Evolutionary conservation across 164 flowering plant genomes (phyloP), one percentile per base, ranked within the genome.

Genomic region (Chimonanthus salicifolius): DNA sequence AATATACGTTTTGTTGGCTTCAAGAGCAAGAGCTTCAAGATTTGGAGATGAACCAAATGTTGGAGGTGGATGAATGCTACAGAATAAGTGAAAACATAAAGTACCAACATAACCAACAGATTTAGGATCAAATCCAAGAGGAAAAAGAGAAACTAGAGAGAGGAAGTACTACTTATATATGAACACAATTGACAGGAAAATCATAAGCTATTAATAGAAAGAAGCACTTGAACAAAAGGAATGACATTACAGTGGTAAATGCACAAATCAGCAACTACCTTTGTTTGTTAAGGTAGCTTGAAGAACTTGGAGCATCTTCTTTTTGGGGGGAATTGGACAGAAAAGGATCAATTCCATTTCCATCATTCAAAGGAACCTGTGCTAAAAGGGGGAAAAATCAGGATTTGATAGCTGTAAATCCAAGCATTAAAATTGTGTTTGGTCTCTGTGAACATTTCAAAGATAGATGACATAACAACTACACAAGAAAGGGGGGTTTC

Each of bases 1-100:
- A 71, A 74, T 80, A 50, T 83, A 64, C 51, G 74, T 64, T 47
- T 79, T 76, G 80, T 63, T 80, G 73, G 83, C 82, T 79, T 82
- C 89, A 70, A 90, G 80, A 72, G 87, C 91, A 76, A 88, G 82
- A 62, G 80, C 88, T 79, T 92, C 92, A 58, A 86, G 90, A 84
- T 85, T 90, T 15, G 91, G 90, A 15, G 90, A 88, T 72, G 89
- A 88, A 60, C 97, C 94, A 82, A 92, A 94, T 48, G 97, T 84
- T 74, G 93, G 97, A 44, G 94, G 94, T 64, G 92, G 96, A 81
- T 88, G 96, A 74, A 78, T 72, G 70, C 96, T 87, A 84, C 68
- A 60, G 72, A 79, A 73, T 50, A 43, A 45, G 62, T 70, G 10
- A 64, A 63, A 13, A 74, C 64, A 76, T 47, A 68, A 43, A 9